Percentiles rank a stretch among this genome's conserved stretches.
These are phyloP conservation scores for Suhomyces pyralidae DNA, from an alignment of 805 yeast species.

Conservation along the genomic window DNA sequence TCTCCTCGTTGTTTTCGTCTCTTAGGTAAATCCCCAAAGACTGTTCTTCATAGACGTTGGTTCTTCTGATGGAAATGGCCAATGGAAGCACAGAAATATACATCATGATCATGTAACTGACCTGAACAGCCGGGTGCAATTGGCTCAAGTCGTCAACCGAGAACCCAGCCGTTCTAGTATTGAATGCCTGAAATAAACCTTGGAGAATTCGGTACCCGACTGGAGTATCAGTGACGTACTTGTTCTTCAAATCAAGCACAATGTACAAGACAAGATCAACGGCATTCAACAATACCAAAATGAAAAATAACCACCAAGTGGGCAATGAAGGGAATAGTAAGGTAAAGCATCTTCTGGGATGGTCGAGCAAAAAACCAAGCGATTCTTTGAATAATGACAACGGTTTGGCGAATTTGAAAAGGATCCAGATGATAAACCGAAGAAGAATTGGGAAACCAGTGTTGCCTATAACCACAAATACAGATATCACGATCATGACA, in stretches of 20 bases:
- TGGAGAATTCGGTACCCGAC: constrained; percentile 69
- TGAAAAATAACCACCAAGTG: constrained; percentile 89
- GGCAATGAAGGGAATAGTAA: constrained; percentile 87
- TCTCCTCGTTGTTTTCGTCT: constrained; percentile 30
- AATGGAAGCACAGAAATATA: constrained; percentile 94
- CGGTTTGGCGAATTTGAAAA: constrained; percentile 65
- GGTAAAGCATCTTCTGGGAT: constrained; percentile 96
- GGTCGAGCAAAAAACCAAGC: constrained; percentile 81
- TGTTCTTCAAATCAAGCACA: constrained; percentile 61
- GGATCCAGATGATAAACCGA: constrained; percentile 77
- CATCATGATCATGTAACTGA: constrained; percentile 95
- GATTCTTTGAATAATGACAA: constrained; percentile 68
- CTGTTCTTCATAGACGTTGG: constrained; percentile 97
- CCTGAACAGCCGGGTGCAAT: constrained; percentile 89
- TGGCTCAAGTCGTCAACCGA: constrained; percentile 63
- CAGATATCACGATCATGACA: constrained; percentile 57
- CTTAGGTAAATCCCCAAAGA: constrained; percentile 80
- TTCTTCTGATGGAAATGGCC: constrained; percentile 93
- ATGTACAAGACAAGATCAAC: constrained; percentile 80
- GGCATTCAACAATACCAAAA: constrained; percentile 67
- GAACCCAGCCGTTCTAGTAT: constrained; percentile 94
- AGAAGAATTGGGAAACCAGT: constrained; percentile 89
- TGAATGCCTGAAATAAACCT: constrained; percentile 87
- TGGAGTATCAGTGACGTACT: constrained; percentile 50
- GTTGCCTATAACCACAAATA: constrained; percentile 86